Conservation (phyloP, 352 stramenopile species). For the Thraustochytrium striatum region DNA sequence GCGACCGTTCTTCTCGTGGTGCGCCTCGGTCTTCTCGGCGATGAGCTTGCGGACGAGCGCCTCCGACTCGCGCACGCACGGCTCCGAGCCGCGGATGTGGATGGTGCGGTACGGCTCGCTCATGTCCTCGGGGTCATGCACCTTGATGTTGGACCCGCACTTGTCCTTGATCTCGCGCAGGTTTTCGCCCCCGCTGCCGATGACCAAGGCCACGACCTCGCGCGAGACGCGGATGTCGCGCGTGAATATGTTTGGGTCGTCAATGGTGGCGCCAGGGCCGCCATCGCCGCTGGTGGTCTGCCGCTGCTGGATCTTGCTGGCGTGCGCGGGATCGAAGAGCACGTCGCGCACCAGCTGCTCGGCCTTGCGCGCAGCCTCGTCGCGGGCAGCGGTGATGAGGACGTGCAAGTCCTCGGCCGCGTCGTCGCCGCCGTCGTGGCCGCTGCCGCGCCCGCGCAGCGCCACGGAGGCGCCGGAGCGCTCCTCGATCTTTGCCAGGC, state of each 20-base stretch:
- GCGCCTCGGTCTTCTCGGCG: neutral
- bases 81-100: slow-evolving; percentile 4
- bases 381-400: neutral
- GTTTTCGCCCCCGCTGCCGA: slow-evolving; percentile 28
- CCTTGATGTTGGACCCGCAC: neutral
- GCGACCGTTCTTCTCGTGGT: neutral
- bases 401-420: slow-evolving; percentile 37
- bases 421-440: slow-evolving; percentile 1
- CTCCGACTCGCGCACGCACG: neutral
- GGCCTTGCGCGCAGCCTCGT: slow-evolving; percentile 2
- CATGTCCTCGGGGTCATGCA: slow-evolving; percentile 6
- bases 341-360: slow-evolving; percentile 32
- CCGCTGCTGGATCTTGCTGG: neutral
- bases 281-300: neutral
- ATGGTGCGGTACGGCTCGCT: slow-evolving; percentile 15
- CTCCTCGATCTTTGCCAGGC: neutral
- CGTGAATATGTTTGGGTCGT: slow-evolving; percentile 27
- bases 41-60: neutral
- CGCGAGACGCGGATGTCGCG: slow-evolving; percentile 6
- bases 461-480: slow-evolving; percentile 4
- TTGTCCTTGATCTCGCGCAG: slow-evolving; percentile 28
- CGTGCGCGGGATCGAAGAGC: slow-evolving; percentile 6
- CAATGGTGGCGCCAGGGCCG: neutral
- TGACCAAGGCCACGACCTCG: slow-evolving; percentile 17
- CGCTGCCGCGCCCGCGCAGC: slow-evolving; percentile 9